Base-by-base conservation (phyloP, 2,329 filamentous ascomycete species). In the Aspergillus ustus region DNA sequence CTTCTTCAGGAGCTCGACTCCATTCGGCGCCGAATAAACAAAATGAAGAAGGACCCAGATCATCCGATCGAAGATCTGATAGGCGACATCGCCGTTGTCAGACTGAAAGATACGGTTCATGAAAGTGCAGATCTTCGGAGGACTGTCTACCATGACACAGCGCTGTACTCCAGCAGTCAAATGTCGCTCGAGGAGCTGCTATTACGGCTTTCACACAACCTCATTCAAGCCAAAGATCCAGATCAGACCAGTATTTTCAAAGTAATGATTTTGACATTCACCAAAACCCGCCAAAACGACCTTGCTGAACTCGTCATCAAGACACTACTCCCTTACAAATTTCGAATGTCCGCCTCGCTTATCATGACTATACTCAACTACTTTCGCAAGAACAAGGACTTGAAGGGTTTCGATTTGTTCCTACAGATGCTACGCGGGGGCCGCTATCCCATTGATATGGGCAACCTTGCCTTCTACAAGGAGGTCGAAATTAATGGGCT, bases 361-460 rank as follows among this genome's bases (percentile, higher is more conserved):
- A 76, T 80, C 29, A 68, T 76, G 44, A 67, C 75, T 0, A 76
- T 77, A 6, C 34, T 80, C 29, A 71, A 69, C 13, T 78, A 74
- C 59, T 79, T 72, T 61, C 75, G 74, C 49, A 79, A 77, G 62
- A 71, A 74, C 2, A 77, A 76, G 57, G 76, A 80, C 48, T 69
- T 80, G 4, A 75, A 73, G 46, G 70, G 72, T n/a, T 80, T 80
- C 45, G 77, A 80, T 53, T 59, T 73, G 22, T 78, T 79, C 54
- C 61, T 80, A 34, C 66, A 72, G 46, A 75, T 75, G 69, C 63
- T 80, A 11, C 69, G 71, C 34, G 77, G 75, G 3, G 66, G 73
- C 34, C 69, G 71, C 2, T 77, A 74, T 48, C 69, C 73, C 8
- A 69, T 75, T 8, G 77, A 78, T 40, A 54, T 80, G 54, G 69